phyloP scores from a whole-genome alignment of 352 stramenopile species.

The Globisporangium polare region DNA sequence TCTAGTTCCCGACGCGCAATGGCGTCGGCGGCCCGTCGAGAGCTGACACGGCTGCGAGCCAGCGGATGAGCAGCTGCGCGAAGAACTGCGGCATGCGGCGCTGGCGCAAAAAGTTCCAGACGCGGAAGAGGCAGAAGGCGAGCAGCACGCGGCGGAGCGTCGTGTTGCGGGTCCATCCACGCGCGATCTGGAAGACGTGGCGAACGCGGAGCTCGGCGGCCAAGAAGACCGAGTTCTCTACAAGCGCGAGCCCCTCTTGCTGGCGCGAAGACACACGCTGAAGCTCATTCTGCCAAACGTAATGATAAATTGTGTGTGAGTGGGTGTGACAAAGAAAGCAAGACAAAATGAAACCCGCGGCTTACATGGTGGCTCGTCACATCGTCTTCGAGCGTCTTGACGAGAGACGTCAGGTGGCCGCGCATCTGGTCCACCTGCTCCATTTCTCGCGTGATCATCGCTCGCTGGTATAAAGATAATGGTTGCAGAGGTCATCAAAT shows the following conservation, averaged over 20 bases:
- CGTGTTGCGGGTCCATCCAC: slow-evolving; percentile 42
- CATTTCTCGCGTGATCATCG: slow-evolving; percentile 47
- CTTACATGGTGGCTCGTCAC: slow-evolving; percentile 49
- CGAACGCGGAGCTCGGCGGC: slow-evolving; percentile 32
- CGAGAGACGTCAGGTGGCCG: slow-evolving; percentile 41
- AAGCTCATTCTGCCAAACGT: slow-evolving; percentile 39
- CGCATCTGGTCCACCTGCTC: slow-evolving; percentile 54
- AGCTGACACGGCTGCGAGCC: slow-evolving; percentile 48
- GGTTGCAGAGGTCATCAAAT: neutral
- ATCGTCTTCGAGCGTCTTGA: slow-evolving; percentile 59
- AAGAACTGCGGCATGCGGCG: slow-evolving; percentile 54
- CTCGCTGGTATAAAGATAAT: slow-evolving; percentile 20
- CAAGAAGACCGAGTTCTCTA: slow-evolving; percentile 46
- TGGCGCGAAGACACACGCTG: slow-evolving; percentile 36
- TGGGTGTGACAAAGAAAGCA: neutral
- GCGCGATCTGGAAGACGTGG: slow-evolving; percentile 33
- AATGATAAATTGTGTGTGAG: neutral
- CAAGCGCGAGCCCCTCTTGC: slow-evolving; percentile 28
- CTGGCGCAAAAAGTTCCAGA: slow-evolving; percentile 49
- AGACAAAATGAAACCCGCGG: neutral
- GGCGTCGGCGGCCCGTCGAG: slow-evolving; percentile 24
- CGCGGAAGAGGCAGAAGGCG: slow-evolving; percentile 36
- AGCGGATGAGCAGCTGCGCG: slow-evolving; percentile 57
- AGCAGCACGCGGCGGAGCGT: slow-evolving; percentile 50
- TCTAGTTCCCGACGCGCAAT: slow-evolving; percentile 6